Evolutionary conservation across 1,139 yeast genomes (phyloP).

Genomic region (Geotrichum bryndzae): DNA sequence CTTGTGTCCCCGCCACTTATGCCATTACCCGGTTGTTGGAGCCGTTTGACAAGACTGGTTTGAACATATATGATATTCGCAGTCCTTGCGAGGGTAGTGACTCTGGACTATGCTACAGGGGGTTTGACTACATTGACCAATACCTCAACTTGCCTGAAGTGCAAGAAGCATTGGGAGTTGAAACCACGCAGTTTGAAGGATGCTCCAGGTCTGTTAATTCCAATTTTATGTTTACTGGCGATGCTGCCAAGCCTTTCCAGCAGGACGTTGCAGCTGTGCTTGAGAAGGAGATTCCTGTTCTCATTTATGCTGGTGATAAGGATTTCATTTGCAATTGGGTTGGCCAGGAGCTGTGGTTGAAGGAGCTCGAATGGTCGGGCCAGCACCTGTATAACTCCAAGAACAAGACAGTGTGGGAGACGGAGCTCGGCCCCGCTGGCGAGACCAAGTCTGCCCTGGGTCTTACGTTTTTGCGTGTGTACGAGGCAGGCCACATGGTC

Average conservation of each 20-base stretch:
- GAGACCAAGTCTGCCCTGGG: conserved; percentile 51
- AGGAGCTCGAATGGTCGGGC: conserved; percentile 56
- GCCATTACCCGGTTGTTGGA: conserved; percentile 87
- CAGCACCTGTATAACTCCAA: conserved; percentile 33
- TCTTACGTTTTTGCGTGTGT: conserved; percentile 59
- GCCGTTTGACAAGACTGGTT: conserved; percentile 85
- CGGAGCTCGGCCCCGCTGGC: conserved; percentile 43
- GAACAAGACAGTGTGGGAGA: conserved; percentile 37
- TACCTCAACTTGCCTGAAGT: conserved; percentile 66
- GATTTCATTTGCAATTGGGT: conserved; percentile 80
- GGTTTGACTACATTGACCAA: conserved; percentile 56
- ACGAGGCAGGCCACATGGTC: conserved; percentile 65
- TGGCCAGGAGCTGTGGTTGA: conserved; percentile 77
- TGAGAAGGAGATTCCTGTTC: conserved; percentile 43
- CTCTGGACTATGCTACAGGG: conserved; percentile 65
- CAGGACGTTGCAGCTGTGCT: conserved; percentile 53
- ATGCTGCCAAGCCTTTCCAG: conserved; percentile 59
- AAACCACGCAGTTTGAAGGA: conserved; percentile 72
- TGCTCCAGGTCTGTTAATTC: conserved; percentile 48
- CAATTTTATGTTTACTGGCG: conserved; percentile 66
- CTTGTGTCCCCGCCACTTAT: conserved; percentile 89
- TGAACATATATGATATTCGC: conserved; percentile 90
- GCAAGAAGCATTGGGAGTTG: conserved; percentile 84
- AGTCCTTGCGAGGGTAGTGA: conserved; percentile 68
- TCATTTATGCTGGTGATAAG: conserved; percentile 17